Percentiles rank a stretch among this genome's conserved stretches.
Conservation (phyloP, 2,329 filamentous ascomycete species). For the Triangularia verruculosa region DNA sequence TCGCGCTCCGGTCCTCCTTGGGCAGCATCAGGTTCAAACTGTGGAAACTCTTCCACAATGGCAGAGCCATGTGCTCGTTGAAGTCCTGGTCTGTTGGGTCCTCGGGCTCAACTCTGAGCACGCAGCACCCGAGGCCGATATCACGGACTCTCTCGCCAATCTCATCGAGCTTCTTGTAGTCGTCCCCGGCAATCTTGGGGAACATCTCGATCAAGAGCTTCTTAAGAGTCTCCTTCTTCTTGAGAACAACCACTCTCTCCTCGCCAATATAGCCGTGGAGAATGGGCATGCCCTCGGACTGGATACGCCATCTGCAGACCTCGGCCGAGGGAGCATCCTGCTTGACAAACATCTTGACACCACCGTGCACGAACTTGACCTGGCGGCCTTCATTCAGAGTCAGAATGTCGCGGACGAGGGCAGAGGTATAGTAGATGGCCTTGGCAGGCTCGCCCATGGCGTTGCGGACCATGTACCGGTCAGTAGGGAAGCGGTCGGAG, state of each 20-base stretch:
- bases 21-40: constrained; percentile 96
- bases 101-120: constrained; percentile 77
- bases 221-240: constrained; percentile 74
- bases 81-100: constrained; percentile 57
- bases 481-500: constrained; percentile 77
- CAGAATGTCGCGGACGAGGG: constrained; percentile 80
- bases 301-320: constrained; percentile 91
- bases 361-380: constrained; percentile 93
- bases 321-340: constrained; percentile 85
- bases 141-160: constrained; percentile 79
- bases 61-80: constrained; percentile 78
- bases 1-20: constrained; percentile 91
- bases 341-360: constrained; percentile 99
- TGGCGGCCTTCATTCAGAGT: constrained; percentile 83
- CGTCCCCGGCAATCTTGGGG: constrained; percentile 74
- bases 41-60: constrained; percentile 89
- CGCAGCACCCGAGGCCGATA: constrained; percentile 86
- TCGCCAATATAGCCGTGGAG: constrained; percentile 86
- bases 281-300: constrained; percentile 89
- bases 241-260: constrained; percentile 69
- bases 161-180: constrained; percentile 75
- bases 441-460: constrained; percentile 82
- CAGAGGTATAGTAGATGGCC: constrained; percentile 94
- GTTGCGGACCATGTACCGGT: constrained; percentile 96
- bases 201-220: constrained; percentile 94